Conservation (phyloP, 192 early-diverging fungal genomes). For the Funneliformis geosporum region DNA sequence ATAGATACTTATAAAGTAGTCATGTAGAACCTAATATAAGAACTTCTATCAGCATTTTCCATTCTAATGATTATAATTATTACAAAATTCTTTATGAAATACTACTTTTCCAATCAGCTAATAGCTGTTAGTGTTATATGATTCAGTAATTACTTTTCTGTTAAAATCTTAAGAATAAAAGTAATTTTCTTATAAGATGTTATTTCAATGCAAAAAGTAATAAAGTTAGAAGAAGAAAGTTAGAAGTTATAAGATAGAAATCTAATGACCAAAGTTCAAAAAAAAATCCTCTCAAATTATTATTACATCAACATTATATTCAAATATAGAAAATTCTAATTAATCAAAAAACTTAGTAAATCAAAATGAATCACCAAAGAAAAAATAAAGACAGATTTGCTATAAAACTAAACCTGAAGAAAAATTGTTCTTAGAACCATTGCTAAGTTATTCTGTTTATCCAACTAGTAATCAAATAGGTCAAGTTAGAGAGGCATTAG, state of each 20-base stretch:
- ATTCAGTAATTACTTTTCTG: not conserved
- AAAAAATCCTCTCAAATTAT: not conserved
- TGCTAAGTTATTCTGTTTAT: no score
- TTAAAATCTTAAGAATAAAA: not conserved
- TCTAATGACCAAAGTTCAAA: not conserved
- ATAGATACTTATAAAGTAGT: not conserved
- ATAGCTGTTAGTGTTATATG: not conserved
- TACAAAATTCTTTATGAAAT: not conserved
- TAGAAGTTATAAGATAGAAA: not conserved
- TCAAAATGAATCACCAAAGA: no score
- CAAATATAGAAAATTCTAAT: no score
- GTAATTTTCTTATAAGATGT: not conserved
- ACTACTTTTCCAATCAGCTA: not conserved
- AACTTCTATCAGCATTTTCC: not conserved
- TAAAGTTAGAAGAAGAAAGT: not conserved
- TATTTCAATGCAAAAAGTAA: slow-evolving; percentile 2
- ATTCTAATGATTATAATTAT: not conserved
- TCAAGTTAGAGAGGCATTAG: no score
- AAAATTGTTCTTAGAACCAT: no score
- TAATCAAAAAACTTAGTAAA: no score
- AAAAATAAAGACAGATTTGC: no score
- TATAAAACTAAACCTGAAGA: no score
- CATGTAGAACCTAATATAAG: not conserved
- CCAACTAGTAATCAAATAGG: no score
- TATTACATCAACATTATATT: no score